phyloP scores from a whole-genome alignment of 352 stramenopile genomes.

The Globisporangium uncinulatum region DNA sequence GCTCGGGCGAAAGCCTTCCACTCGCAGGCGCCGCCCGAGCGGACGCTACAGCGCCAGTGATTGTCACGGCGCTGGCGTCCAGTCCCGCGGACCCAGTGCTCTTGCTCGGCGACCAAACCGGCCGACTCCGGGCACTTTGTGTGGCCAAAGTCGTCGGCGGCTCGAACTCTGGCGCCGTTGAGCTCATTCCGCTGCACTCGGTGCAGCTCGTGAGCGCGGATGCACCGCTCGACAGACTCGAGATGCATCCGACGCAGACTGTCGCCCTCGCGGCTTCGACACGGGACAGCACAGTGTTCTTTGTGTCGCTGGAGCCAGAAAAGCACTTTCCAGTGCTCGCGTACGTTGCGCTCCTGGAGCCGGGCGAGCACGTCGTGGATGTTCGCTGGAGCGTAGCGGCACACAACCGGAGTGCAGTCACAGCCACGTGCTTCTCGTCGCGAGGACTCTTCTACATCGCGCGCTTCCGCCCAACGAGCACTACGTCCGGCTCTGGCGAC shows the following conservation, averaged over 20 bases:
- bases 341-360: conserved; percentile 34
- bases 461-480: conserved; percentile 19
- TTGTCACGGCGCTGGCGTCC: conserved; percentile 44
- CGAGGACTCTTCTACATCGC: conserved; percentile 42
- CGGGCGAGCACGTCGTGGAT: conserved; percentile 41
- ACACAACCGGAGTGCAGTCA: conserved; percentile 34
- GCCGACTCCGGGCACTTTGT: conserved; percentile 51
- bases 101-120: conserved; percentile 50
- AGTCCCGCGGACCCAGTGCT: conserved; percentile 50
- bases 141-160: conserved; percentile 43
- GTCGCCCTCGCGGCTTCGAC: conserved; percentile 57
- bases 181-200: conserved; percentile 62
- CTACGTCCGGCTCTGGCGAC: not conserved
- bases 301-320: conserved; percentile 68
- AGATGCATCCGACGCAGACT: conserved; percentile 51
- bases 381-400: conserved; percentile 47
- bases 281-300: conserved; percentile 28
- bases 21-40: not conserved
- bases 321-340: conserved; percentile 58
- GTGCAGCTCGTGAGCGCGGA: conserved; percentile 30
- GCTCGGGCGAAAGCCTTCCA: conserved; percentile 1
- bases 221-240: conserved; percentile 42
- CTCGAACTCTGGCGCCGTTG: conserved; percentile 24
- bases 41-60: conserved; percentile 10
- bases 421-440: conserved; percentile 51